Evolutionary conservation across 768 basidiomycete genomes (phyloP), one percentile per base, ranked within the genome.

Genomic region (Calocera viscosa): DNA sequence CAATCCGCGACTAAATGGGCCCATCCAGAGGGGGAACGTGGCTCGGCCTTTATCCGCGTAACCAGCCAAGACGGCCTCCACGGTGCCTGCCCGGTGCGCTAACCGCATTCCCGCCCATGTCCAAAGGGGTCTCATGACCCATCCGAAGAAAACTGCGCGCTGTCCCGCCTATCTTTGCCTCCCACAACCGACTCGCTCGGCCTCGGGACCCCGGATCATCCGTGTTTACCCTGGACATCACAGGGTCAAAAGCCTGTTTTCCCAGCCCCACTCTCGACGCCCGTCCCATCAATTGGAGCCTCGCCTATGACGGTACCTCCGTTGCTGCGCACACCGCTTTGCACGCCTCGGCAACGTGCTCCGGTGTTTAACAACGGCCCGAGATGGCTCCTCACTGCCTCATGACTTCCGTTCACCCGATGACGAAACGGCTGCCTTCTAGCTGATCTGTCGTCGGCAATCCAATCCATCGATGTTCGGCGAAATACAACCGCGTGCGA

Each of bases 221-320:
- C 5, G 19, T 5, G 43, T 7, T 38, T 14, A 38, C 35, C 43
- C 43, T 47, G 8, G 19, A 47, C 8, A 17, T 19, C 24, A 19
- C 8, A 47, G 43, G 43, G 43, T 19, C 43, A 47, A 47, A 60
- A 60, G 53, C 14, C 53, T 10, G 19, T 60, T 5, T 38, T 38
- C 35, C 35, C 53, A 60, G 53, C 53, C 53, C 53, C 53, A 60
- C 53, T 60, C 53, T 26, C n/a, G n/a, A n/a, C n/a, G n/a, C n/a
- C n/a, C n/a, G n/a, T n/a, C n/a, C n/a, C n/a, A n/a, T n/a, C n/a
- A n/a, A n/a, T n/a, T n/a, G n/a, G n/a, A n/a, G n/a, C n/a, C n/a
- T n/a, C n/a, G 43, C 3, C 53, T 2, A 60, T 60, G 26, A 60
- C 53, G 53, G 22, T 12, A 16, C 30, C 22, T 24, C 43, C 16